phyloP scores from a whole-genome alignment of 1,284 basidiomycete species.

The Neolentinus lepideus region DNA sequence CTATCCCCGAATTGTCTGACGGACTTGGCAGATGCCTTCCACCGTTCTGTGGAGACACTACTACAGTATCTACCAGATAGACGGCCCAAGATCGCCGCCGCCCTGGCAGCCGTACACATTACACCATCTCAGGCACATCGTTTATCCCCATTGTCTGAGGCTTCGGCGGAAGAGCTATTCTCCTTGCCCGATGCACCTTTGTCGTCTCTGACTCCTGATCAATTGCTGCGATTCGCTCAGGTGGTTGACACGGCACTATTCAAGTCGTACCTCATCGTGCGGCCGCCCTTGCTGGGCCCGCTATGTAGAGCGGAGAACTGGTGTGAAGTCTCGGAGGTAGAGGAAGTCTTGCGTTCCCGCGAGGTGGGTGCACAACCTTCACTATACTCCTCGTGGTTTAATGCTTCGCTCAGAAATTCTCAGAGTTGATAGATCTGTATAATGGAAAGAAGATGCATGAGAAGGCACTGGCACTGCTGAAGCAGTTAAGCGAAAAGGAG shows the following conservation, averaged over 20 bases:
- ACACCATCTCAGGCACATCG: constrained; percentile 62
- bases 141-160: constrained; percentile 57
- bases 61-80: constrained; percentile 77
- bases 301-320: constrained; percentile 92
- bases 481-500: constrained; percentile 78
- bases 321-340: constrained; percentile 95
- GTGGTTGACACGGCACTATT: constrained; percentile 95
- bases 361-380: too few species aligned
- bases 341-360: constrained; percentile 76
- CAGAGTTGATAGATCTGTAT: constrained; percentile 89
- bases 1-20: background rate
- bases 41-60: constrained; percentile 63
- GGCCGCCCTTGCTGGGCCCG: constrained; percentile 80
- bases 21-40: constrained; percentile 40
- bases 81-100: constrained; percentile 76
- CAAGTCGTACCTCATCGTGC: constrained; percentile 84
- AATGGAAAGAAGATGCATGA: constrained; percentile 93
- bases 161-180: constrained; percentile 69
- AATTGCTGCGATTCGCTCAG: constrained; percentile 83
- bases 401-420: constrained; percentile 65
- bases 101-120: constrained; percentile 64
- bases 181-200: constrained; percentile 68
- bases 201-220: constrained; percentile 63
- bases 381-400: too few species aligned
- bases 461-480: constrained; percentile 77